These are phyloP conservation scores for Carex pumila DNA, from an alignment of 176 grass and related monocot genomes.

Conservation along the genomic window DNA sequence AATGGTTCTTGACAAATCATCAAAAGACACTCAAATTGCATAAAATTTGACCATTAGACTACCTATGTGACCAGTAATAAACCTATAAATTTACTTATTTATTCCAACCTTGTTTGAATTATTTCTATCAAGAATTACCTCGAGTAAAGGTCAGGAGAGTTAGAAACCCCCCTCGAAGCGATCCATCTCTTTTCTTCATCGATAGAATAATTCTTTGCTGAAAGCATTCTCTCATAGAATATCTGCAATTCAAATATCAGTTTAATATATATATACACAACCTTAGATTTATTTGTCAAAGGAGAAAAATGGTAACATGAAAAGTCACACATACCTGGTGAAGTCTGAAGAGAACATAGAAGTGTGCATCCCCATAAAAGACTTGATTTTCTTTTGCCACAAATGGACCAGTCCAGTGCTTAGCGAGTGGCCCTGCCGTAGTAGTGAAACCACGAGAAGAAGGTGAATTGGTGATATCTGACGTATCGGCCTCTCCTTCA, in stretches of 20 bases:
- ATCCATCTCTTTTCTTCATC: slow-evolving; percentile 54
- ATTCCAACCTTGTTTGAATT: neutral
- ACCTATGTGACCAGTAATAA: neutral
- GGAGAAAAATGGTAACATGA: neutral
- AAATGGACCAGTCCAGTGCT: slow-evolving; percentile 32
- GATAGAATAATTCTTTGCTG: slow-evolving; percentile 56
- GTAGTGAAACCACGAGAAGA: slow-evolving; percentile 24
- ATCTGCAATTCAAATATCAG: slow-evolving; percentile 35
- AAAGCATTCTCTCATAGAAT: slow-evolving; percentile 62
- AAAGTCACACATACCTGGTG: slow-evolving; percentile 38
- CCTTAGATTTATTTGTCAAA: neutral
- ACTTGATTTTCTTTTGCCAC: slow-evolving; percentile 26
- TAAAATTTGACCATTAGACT: neutral
- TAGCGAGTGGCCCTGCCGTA: slow-evolving; percentile 41
- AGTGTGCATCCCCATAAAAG: slow-evolving; percentile 67
- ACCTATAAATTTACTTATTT: neutral
- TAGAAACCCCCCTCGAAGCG: slow-evolving; percentile 33
- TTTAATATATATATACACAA: neutral
- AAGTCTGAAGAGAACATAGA: slow-evolving; percentile 59
- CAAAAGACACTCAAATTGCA: neutral
- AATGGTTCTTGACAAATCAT: neutral
- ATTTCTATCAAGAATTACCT: slow-evolving; percentile 32
- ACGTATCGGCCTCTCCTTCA: slow-evolving; percentile 47
- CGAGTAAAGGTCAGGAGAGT: slow-evolving; percentile 36
- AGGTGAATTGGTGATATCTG: slow-evolving; percentile 36